Conservation (phyloP, 805 yeast species). For the Sugiyamaella chiloensis region DNA sequence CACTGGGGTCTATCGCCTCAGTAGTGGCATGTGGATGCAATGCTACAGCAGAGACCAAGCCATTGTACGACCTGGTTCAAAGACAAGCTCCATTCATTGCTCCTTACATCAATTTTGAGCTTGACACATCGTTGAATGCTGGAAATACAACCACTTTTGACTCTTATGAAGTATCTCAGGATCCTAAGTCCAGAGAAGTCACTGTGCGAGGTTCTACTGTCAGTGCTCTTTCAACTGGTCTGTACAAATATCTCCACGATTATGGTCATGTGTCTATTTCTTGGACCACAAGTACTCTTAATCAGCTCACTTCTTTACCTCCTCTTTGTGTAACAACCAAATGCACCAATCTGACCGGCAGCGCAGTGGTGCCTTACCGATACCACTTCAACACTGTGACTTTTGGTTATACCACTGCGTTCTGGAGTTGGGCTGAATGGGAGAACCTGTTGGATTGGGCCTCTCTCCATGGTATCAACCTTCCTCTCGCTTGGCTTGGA, state of each 20-base stretch:
- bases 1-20: not conserved
- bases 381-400: slow-evolving; percentile 21
- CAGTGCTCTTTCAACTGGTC: slow-evolving; percentile 13
- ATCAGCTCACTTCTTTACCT: slow-evolving; percentile 8
- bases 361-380: slow-evolving; percentile 12
- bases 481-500: slow-evolving; percentile 20
- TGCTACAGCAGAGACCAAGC: not conserved
- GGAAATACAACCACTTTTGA: slow-evolving; percentile 3
- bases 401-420: slow-evolving; percentile 20
- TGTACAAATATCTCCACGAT: slow-evolving; percentile 14
- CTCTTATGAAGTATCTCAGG: slow-evolving; percentile 10
- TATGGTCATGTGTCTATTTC: slow-evolving; percentile 16
- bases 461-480: slow-evolving; percentile 15
- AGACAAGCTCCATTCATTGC: slow-evolving; percentile 2
- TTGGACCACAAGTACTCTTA: slow-evolving; percentile 12
- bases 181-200: slow-evolving; percentile 8
- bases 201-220: slow-evolving; percentile 10
- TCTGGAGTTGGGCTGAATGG: slow-evolving; percentile 18
- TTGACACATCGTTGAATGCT: not conserved
- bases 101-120: not conserved
- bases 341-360: slow-evolving; percentile 11
- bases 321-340: not conserved
- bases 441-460: slow-evolving; percentile 19
- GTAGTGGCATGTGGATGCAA: not conserved
- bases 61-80: not conserved